Evolutionary conservation across 1,284 basidiomycete species (phyloP).

Genomic region (Neotropicomus parvogracilis): DNA sequence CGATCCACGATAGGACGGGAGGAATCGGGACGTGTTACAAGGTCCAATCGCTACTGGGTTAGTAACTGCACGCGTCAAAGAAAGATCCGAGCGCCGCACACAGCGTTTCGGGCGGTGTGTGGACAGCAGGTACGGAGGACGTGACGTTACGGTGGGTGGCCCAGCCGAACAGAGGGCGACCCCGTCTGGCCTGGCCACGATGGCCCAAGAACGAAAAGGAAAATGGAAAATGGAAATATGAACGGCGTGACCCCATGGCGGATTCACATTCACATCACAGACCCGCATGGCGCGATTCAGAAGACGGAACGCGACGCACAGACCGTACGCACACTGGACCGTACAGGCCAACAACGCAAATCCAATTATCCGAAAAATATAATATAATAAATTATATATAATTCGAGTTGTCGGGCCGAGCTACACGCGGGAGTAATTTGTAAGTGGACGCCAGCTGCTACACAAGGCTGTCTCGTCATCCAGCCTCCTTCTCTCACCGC

Average conservation of each 20-base stretch:
- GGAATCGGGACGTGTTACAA: slow-evolving; percentile 9
- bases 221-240: no score
- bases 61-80: neutral
- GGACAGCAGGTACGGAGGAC: neutral
- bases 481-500: slow-evolving; percentile 19
- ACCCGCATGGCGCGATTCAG: slow-evolving; percentile 14
- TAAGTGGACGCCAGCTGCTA: slow-evolving; percentile 17
- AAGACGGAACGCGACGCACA: neutral
- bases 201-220: neutral
- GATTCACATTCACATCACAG: slow-evolving; percentile 20
- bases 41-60: slow-evolving; percentile 1
- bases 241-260: slow-evolving; percentile 7
- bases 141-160: neutral
- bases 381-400: no score
- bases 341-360: neutral
- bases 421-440: slow-evolving; percentile 22
- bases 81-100: slow-evolving; percentile 11
- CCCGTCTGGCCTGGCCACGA: no score
- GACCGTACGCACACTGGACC: no score
- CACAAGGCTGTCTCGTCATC: slow-evolving; percentile 16
- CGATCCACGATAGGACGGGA: slow-evolving; percentile 17
- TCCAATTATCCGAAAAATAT: slow-evolving; percentile 2
- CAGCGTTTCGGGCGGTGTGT: neutral
- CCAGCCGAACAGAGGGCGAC: neutral
- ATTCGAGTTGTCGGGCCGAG: slow-evolving; percentile 16